phyloP scores from a whole-genome alignment of 495 filamentous ascomycete genomes.

The Neurospora sp. region DNA sequence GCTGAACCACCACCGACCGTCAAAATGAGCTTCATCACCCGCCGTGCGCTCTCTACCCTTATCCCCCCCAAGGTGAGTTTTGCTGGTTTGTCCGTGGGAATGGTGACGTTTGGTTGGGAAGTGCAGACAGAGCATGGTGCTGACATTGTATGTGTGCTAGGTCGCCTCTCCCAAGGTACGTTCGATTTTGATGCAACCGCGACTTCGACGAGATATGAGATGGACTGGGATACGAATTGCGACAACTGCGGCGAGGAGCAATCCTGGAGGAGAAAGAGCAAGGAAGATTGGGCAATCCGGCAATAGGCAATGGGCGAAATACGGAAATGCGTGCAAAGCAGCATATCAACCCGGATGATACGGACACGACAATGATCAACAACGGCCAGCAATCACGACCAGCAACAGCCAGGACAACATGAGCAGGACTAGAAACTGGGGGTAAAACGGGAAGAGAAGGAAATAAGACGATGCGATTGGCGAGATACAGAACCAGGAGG shows the following conservation, averaged over 20 bases:
- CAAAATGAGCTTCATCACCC: slow-evolving; percentile 85
- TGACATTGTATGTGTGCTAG: slow-evolving; percentile 11
- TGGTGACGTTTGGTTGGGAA: slow-evolving; percentile 1
- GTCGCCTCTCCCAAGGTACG: slow-evolving; percentile 90
- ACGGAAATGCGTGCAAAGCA: not conserved
- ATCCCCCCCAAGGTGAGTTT: slow-evolving; percentile 88
- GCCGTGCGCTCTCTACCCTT: slow-evolving; percentile 89
- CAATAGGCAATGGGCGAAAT: too few relatives aligned
- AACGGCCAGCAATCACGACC: too few relatives aligned
- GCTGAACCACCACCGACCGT: slow-evolving; percentile 21
- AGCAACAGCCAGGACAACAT: not conserved
- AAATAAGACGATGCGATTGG: not conserved
- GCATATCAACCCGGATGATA: not conserved
- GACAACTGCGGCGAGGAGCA: not conserved
- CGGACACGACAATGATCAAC: too few relatives aligned
- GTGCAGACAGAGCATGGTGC: too few relatives aligned
- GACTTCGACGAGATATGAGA: not conserved
- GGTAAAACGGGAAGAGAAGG: too few relatives aligned
- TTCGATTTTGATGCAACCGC: too few relatives aligned
- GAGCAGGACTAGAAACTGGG: too few relatives aligned
- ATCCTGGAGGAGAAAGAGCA: not conserved
- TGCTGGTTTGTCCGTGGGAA: too few relatives aligned
- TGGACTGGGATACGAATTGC: not conserved
- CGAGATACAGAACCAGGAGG: not conserved
- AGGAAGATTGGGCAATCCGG: not conserved